Base-by-base conservation (phyloP, 345 rosid genomes). In the Rhizophora mangle region DNA sequence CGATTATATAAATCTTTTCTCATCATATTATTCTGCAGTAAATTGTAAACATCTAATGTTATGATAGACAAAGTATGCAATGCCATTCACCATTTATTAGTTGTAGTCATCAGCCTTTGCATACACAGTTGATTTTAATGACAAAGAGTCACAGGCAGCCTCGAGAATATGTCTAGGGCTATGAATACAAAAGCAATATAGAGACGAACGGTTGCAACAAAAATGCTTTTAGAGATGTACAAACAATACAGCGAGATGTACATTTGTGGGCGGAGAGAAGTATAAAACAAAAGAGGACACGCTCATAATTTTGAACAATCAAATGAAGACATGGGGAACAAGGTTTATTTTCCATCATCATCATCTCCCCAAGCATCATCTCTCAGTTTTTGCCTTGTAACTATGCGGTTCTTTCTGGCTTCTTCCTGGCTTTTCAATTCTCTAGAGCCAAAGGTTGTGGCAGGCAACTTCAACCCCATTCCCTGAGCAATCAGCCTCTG, bases 321-420 rank as follows among this genome's bases (percentile, higher is more conserved):
- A 22, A 56, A 21, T 56, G 18, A 56, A 56, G 60, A 22, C 15
- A 56, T 3, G 30, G 3, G 19, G 49, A 11, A 43, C 18, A 8
- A 24, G 6, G 16, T 56, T 21, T 56, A 56, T 16, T 56, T 24
- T 24, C 20, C 34, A 11, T 63, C 49, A 60, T 39, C 18, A 43
- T 80, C 68, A 27, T 58, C 80, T 22, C 99, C 99, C 99, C 99
- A 89, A 57, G 96, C 97, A 82, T 89, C 96, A 24, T 87, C 95
- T 60, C 75, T 84, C 84, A 89, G 72, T 67, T 87, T 89, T 72
- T 91, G 97, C 79, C 98, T 85, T 0, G 82, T 63, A 75, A 80
- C 81, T 39, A 94, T 94, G 8, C 97, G 85, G 37, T 80, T 89
- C 72, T 82, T 88, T 67, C 98, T 82, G 53, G 93, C 93, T 82